These are phyloP conservation scores for Musa beccarii DNA, from an alignment of 176 grass and related monocot genomes.

Conservation along the genomic window DNA sequence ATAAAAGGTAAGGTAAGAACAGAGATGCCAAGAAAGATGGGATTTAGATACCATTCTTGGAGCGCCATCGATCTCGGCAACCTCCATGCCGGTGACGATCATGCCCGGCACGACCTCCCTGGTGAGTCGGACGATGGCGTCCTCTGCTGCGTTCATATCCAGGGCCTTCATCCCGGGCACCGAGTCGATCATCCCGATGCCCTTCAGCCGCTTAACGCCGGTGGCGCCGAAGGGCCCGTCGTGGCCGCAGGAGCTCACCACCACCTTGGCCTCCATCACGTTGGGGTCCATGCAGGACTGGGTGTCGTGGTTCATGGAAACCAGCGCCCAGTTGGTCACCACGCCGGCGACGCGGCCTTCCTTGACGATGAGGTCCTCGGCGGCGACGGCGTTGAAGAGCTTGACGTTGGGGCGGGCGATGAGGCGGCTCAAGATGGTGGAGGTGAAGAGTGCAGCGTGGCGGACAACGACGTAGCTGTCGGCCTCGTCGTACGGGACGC, in stretches of 20 bases:
- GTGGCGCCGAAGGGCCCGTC: slow-evolving; percentile 91
- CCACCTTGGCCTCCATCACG: slow-evolving; percentile 86
- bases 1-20: no score
- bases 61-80: slow-evolving; percentile 90
- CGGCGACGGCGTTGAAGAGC: slow-evolving; percentile 91
- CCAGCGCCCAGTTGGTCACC: slow-evolving; percentile 93
- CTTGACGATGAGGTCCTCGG: slow-evolving; percentile 90
- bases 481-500: slow-evolving; percentile 66
- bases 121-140: slow-evolving; percentile 80
- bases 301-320: slow-evolving; percentile 95
- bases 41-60: slow-evolving; percentile 68
- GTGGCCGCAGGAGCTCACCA: slow-evolving; percentile 93
- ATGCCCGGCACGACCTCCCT: slow-evolving; percentile 84
- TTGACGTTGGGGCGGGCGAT: slow-evolving; percentile 87
- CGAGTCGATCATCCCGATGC: slow-evolving; percentile 80
- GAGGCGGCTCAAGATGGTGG: slow-evolving; percentile 75
- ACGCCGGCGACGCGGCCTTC: slow-evolving; percentile 58
- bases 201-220: slow-evolving; percentile 79
- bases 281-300: slow-evolving; percentile 99
- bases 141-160: slow-evolving; percentile 90
- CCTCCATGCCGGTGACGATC: slow-evolving; percentile 98
- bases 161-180: slow-evolving; percentile 86
- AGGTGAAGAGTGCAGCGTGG: slow-evolving; percentile 92
- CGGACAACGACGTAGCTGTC: slow-evolving; percentile 80
- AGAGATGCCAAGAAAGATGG: background rate